These are phyloP conservation scores for Macrophomina tecta DNA, from an alignment of 2,329 filamentous ascomycete species.

Conservation along the genomic window DNA sequence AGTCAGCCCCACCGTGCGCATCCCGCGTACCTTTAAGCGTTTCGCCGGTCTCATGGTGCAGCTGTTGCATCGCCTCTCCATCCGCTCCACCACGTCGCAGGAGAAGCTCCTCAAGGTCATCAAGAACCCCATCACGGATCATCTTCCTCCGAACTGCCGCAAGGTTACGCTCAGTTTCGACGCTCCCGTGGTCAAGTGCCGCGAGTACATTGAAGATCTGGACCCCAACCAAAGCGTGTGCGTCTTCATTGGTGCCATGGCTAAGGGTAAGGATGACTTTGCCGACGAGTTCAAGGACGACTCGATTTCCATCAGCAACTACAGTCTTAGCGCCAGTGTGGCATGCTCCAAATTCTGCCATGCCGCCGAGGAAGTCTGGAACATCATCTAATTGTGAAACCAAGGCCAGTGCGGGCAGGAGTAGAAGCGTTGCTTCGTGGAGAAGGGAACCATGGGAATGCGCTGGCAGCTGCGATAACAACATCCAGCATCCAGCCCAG, in stretches of 20 bases:
- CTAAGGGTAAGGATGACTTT: constrained; percentile 94
- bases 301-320: constrained; percentile 98
- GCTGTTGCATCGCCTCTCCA: constrained; percentile 91
- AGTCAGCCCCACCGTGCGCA: constrained; percentile 96
- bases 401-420: neutral
- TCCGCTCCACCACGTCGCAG: constrained; percentile 94
- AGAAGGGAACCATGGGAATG: constrained; percentile 30
- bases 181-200: constrained; percentile 81
- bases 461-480: constrained; percentile 66
- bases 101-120: constrained; percentile 98
- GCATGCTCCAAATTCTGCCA: constrained; percentile 99
- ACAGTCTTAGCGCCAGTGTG: constrained; percentile 94
- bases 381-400: constrained; percentile 73
- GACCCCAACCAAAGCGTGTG: constrained; percentile 89
- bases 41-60: constrained; percentile 99
- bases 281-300: constrained; percentile 94
- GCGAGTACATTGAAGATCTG: constrained; percentile 85
- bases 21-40: constrained; percentile 97
- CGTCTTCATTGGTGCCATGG: constrained; percentile 98
- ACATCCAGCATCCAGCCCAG: constrained; percentile 66
- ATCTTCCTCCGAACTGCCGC: constrained; percentile 94
- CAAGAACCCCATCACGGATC: constrained; percentile 96
- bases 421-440: constrained; percentile 25
- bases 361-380: constrained; percentile 95
- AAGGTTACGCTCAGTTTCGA: constrained; percentile 98